Conservation (phyloP, 805 yeast genomes). For the Teunomyces panamensis region DNA sequence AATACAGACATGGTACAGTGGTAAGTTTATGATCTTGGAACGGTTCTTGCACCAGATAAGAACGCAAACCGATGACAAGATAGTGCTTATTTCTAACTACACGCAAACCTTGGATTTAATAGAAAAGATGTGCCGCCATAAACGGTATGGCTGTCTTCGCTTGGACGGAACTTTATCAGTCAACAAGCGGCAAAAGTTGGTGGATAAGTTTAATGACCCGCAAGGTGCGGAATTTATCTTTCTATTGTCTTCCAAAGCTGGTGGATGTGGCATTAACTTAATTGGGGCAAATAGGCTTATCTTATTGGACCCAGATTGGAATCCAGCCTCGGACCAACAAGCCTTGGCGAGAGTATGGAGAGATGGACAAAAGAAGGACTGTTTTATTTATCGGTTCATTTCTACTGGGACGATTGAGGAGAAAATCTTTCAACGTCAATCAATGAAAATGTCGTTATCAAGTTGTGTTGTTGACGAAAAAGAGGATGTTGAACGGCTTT, state of each 20-base stretch:
- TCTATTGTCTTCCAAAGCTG: constrained; percentile 90
- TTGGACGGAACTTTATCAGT: constrained; percentile 92
- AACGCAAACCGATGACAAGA: constrained; percentile 86
- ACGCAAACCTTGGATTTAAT: constrained; percentile 92
- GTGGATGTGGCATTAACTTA: constrained; percentile 97
- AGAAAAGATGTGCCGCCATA: constrained; percentile 76
- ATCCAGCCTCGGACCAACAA: constrained; percentile 97
- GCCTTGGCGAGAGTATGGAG: constrained; percentile 98
- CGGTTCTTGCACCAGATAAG: constrained; percentile 77
- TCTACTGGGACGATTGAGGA: constrained; percentile 96
- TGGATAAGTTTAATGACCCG: constrained; percentile 89
- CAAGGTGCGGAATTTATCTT: constrained; percentile 85
- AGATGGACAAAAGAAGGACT: constrained; percentile 97
- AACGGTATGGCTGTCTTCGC: constrained; percentile 73
- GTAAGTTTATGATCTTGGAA: constrained; percentile 81
- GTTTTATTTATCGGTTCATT: constrained; percentile 91
- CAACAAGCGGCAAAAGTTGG: constrained; percentile 88
- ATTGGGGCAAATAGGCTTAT: constrained; percentile 94
- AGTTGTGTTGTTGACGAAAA: constrained; percentile 97
- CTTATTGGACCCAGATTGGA: constrained; percentile 92
- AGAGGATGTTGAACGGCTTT: constrained; percentile 89
- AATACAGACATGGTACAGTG: constrained; percentile 77
- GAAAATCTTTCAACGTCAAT: constrained; percentile 92
- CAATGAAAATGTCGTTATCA: constrained; percentile 87
- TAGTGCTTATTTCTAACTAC: constrained; percentile 90